Conservation (phyloP, 176 grass and related monocot genomes). For the Musa beccarii region DNA sequence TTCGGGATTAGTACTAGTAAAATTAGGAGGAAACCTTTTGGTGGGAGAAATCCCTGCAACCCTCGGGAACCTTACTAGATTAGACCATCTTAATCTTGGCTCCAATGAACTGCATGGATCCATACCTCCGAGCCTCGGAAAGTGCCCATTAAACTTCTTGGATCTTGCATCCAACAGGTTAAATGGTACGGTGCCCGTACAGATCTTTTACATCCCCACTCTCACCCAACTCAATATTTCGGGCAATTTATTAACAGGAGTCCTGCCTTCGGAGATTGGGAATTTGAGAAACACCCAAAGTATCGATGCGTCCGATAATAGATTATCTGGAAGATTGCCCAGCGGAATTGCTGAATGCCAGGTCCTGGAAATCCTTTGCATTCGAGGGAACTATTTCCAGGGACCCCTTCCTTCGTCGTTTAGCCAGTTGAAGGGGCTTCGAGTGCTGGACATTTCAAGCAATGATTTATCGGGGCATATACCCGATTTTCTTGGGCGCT, state of each 20-base stretch:
- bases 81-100: not conserved
- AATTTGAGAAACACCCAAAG: constrained; percentile 23
- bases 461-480: constrained; percentile 13
- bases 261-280: constrained; percentile 30
- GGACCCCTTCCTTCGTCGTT: constrained; percentile 10
- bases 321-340: constrained; percentile 34
- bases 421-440: constrained; percentile 15
- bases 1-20: not conserved
- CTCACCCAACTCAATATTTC: constrained; percentile 36
- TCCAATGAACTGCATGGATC: not conserved
- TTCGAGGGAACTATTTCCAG: constrained; percentile 27
- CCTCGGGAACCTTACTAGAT: not conserved
- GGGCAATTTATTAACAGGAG: constrained; percentile 35
- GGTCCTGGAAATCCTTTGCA: constrained; percentile 25
- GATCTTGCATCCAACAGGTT: constrained; percentile 41
- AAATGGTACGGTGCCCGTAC: constrained; percentile 32
- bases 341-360: constrained; percentile 22
- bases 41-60: not conserved
- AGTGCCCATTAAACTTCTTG: constrained; percentile 1
- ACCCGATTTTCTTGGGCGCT: not conserved
- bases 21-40: not conserved
- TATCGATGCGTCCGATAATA: constrained; percentile 40
- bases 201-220: constrained; percentile 22
- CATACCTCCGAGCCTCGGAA: not conserved
- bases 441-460: constrained; percentile 4